These are phyloP conservation scores for Zea luxurians DNA, from an alignment of 176 grass and related monocot genomes.

Conservation along the genomic window DNA sequence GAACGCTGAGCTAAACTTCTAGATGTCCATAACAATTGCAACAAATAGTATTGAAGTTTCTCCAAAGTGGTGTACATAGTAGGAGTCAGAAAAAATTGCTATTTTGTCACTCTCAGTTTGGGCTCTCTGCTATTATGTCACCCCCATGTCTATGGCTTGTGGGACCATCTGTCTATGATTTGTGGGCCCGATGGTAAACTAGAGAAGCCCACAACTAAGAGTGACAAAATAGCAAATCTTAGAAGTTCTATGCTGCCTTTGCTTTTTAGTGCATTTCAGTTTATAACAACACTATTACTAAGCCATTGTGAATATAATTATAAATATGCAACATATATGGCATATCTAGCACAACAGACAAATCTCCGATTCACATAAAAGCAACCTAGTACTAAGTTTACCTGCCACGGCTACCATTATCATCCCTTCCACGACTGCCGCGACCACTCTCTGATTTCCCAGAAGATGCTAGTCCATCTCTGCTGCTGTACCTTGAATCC, in stretches of 20 bases:
- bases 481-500: conserved; percentile 56
- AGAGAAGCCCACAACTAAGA: too few relatives aligned
- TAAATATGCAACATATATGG: background rate
- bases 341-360: background rate
- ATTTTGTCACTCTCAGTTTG: too few relatives aligned
- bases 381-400: conserved; percentile 23
- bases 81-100: too few relatives aligned
- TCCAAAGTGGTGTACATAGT: too few relatives aligned
- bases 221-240: too few relatives aligned
- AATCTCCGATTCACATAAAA: background rate
- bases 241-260: background rate
- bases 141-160: too few relatives aligned
- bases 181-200: too few relatives aligned
- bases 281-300: background rate
- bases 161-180: too few relatives aligned
- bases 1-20: background rate
- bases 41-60: background rate
- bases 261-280: background rate
- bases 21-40: background rate
- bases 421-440: conserved; percentile 41
- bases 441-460: conserved; percentile 48
- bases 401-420: conserved; percentile 55
- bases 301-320: background rate
- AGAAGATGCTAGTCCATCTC: conserved; percentile 33
- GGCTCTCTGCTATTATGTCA: too few relatives aligned